phyloP scores from a whole-genome alignment of 2,329 filamentous ascomycete species.

The Aphanoascus verrucosus region DNA sequence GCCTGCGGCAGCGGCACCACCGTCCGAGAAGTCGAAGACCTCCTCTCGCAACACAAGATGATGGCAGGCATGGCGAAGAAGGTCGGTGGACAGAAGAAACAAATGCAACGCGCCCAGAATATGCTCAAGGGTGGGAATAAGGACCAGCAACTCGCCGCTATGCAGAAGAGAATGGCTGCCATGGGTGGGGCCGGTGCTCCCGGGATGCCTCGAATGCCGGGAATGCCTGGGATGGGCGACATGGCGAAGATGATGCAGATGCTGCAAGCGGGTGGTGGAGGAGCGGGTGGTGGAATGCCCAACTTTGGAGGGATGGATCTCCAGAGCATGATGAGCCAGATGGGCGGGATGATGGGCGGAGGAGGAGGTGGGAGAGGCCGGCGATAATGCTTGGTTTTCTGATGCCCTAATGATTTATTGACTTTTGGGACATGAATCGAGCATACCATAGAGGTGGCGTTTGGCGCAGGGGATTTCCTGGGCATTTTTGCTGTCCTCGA shows the following conservation, averaged over 20 bases:
- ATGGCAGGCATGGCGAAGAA: conserved; percentile 99
- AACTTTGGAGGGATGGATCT: conserved; percentile 47
- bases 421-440: background rate
- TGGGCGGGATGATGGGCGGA: conserved; percentile 51
- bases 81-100: conserved; percentile 95
- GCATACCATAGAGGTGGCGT: conserved; percentile 6
- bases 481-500: background rate
- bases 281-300: conserved; percentile 56
- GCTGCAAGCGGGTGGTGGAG: conserved; percentile 66
- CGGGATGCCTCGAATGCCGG: conserved; percentile 48
- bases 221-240: conserved; percentile 59
- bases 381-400: conserved; percentile 12
- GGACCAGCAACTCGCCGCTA: conserved; percentile 84
- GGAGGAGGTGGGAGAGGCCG: conserved; percentile 27
- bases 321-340: conserved; percentile 66
- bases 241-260: conserved; percentile 97
- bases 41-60: conserved; percentile 96
- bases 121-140: conserved; percentile 87
- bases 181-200: conserved; percentile 68
- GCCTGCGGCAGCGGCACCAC: conserved; percentile 82
- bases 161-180: conserved; percentile 89
- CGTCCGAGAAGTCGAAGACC: conserved; percentile 86
- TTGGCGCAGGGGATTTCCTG: background rate
- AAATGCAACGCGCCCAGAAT: conserved; percentile 87
- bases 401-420: background rate